Conservation (phyloP, 306 rosid genomes). For the Cucumis hystrix region DNA sequence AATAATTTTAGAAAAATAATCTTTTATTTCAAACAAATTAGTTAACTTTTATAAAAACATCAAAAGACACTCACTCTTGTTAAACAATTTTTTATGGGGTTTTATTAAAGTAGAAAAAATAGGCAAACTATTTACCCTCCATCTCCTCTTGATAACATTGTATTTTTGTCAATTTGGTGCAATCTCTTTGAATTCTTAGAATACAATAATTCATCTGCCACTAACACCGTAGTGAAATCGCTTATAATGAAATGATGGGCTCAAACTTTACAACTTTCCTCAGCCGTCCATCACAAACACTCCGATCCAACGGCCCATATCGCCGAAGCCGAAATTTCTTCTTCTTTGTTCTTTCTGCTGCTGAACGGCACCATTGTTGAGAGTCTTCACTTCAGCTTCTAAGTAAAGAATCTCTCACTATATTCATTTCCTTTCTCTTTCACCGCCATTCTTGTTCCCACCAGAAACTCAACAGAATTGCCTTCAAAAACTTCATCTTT, state of each 20-base stretch:
- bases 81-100: too few relatives aligned
- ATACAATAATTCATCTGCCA: neutral
- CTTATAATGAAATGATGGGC: neutral
- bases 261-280: neutral
- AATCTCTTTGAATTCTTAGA: neutral
- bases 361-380: neutral
- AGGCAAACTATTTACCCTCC: too few relatives aligned
- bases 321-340: neutral
- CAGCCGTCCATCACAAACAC: slow-evolving; percentile 4
- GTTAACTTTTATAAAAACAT: too few relatives aligned
- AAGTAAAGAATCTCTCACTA: neutral
- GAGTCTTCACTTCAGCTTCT: neutral
- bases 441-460: neutral
- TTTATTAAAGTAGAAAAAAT: too few relatives aligned
- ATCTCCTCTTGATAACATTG: too few relatives aligned
- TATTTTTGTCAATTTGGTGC: neutral
- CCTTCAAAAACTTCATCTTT: neutral
- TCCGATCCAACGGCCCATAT: neutral
- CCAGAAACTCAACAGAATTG: neutral
- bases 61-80: too few relatives aligned
- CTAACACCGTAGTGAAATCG: neutral
- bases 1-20: too few relatives aligned
- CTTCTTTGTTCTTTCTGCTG: neutral
- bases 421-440: neutral
- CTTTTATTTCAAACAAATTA: too few relatives aligned